These are phyloP conservation scores for Trichoderma asperellum DNA, from an alignment of 2,329 filamentous ascomycete species.

Conservation along the genomic window DNA sequence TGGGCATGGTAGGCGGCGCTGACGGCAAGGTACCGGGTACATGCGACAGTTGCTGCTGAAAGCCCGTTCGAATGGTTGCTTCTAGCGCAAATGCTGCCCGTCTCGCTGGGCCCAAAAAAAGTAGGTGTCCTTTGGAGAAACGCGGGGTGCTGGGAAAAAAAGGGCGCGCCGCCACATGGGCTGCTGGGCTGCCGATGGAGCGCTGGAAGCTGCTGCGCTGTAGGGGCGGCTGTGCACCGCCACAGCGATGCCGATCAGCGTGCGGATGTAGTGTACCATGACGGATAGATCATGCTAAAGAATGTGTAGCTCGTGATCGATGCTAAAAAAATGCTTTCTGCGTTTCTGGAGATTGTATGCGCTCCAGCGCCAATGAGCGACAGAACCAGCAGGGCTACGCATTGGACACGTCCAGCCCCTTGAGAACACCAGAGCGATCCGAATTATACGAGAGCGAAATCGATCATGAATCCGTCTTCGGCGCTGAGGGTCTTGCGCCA, in stretches of 20 bases:
- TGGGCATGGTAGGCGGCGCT: neutral
- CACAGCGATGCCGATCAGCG: neutral
- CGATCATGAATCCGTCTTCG: slow-evolving; percentile 15
- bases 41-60: neutral
- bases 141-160: neutral
- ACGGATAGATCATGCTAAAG: neutral
- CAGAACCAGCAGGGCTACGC: neutral
- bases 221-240: neutral
- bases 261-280: neutral
- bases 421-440: neutral
- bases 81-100: neutral
- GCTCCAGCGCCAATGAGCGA: neutral
- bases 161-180: neutral
- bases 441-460: neutral
- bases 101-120: neutral
- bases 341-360: neutral
- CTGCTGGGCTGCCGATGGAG: neutral
- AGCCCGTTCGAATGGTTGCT: neutral
- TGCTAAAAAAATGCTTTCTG: neutral
- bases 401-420: neutral
- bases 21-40: neutral
- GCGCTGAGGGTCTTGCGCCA: slow-evolving; percentile 14
- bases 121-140: slow-evolving; percentile 1
- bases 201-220: neutral
- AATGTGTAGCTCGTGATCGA: neutral